A percentile compares a stretch with the other conserved stretches of the same genome.
These are phyloP conservation scores for Syncephalastrum racemosum DNA, from an alignment of 371 early-diverging fungal genomes.

Conservation along the genomic window DNA sequence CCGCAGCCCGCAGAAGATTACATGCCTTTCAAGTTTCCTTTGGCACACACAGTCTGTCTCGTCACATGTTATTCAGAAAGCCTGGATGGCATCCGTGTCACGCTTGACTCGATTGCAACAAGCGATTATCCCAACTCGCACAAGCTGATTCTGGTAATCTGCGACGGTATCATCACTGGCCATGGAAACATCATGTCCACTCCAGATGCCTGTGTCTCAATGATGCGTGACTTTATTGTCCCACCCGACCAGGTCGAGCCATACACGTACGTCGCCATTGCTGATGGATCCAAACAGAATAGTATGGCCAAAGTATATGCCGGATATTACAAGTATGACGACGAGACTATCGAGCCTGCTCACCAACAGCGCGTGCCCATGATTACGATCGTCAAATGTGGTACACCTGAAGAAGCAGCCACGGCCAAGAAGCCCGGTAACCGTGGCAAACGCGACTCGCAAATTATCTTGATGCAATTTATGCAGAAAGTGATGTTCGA, in stretches of 20 bases:
- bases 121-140: conserved; percentile 92
- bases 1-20: conserved; percentile 52
- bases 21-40: conserved; percentile 69
- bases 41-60: conserved; percentile 75
- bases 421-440: conserved; percentile 85
- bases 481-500: conserved; percentile 93
- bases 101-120: conserved; percentile 91
- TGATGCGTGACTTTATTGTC: conserved; percentile 80
- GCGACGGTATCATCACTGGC: conserved; percentile 89
- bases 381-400: conserved; percentile 93
- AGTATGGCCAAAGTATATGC: conserved; percentile 96
- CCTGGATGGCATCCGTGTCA: conserved; percentile 84
- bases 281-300: conserved; percentile 88
- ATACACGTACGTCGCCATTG: conserved; percentile 91
- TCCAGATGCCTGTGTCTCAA: conserved; percentile 78
- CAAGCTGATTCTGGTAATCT: conserved; percentile 89
- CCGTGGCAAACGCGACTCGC: conserved; percentile 98
- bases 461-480: conserved; percentile 97
- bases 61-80: conserved; percentile 95
- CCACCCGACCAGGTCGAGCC: conserved; percentile 67
- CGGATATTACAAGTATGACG: conserved; percentile 82
- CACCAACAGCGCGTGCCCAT: conserved; percentile 74
- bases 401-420: conserved; percentile 71
- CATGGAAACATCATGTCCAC: conserved; percentile 77
- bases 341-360: conserved; percentile 48